These are phyloP conservation scores for Linnemannia elongata DNA, from an alignment of 192 early-diverging fungal genomes.

Conservation along the genomic window DNA sequence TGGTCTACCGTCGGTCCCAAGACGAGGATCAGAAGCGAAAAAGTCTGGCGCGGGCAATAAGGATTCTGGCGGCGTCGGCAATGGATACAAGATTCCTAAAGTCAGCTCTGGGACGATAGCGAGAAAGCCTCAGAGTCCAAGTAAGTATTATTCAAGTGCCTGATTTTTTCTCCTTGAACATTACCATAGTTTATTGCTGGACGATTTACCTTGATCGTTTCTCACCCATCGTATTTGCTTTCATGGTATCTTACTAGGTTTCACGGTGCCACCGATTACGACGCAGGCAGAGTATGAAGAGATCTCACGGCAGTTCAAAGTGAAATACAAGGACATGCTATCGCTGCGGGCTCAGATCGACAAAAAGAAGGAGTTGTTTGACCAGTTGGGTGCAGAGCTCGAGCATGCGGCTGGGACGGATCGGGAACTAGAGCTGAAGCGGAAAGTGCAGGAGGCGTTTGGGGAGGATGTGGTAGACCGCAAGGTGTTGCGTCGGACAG, in stretches of 20 bases:
- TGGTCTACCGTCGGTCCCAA: conserved; percentile 14
- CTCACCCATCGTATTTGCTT: background rate
- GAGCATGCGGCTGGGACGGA: conserved; percentile 42
- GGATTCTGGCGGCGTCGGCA: conserved; percentile 33
- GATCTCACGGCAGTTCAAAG: conserved; percentile 33
- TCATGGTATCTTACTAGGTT: conserved; percentile 3
- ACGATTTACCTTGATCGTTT: background rate
- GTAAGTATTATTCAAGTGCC: conserved; percentile 3
- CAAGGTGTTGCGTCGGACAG: conserved; percentile 39
- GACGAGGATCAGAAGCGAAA: conserved; percentile 30
- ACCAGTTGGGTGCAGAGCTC: conserved; percentile 34
- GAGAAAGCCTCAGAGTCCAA: conserved; percentile 44
- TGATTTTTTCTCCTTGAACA: background rate
- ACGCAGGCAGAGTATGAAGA: conserved; percentile 46
- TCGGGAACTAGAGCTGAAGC: conserved; percentile 37
- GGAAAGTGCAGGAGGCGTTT: conserved; percentile 50
- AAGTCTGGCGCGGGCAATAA: conserved; percentile 24
- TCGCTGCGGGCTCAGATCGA: conserved; percentile 27
- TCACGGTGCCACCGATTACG: conserved; percentile 37
- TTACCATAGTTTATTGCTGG: background rate
- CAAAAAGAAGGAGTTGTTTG: conserved; percentile 40
- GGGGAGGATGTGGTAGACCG: conserved; percentile 46
- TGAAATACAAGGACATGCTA: conserved; percentile 46
- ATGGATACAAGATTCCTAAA: conserved; percentile 53
- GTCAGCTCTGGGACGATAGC: conserved; percentile 30